phyloP scores from a whole-genome alignment of 2,329 filamentous ascomycete species.

The Epichloe sylvatica region DNA sequence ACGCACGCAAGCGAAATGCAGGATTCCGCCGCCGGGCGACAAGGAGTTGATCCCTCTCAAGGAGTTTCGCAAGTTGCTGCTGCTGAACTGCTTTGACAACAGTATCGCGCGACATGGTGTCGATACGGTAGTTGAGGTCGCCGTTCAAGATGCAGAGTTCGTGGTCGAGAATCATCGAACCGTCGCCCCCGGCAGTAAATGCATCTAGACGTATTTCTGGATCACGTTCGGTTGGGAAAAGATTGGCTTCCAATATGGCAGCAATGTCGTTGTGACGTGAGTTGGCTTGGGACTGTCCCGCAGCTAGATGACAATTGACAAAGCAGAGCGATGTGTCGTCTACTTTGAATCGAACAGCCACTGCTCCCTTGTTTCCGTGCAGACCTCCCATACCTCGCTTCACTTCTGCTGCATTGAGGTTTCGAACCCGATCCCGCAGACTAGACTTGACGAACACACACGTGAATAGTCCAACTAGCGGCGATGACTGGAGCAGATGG shows the following conservation, averaged over 20 bases:
- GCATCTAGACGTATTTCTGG: constrained; percentile 55
- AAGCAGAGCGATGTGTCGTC: constrained; percentile 94
- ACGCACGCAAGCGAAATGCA: constrained; percentile 73
- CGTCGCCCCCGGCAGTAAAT: constrained; percentile 85
- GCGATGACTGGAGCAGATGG: constrained; percentile 69
- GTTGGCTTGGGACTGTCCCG: constrained; percentile 79
- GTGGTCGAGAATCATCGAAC: constrained; percentile 87
- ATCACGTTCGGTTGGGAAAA: constrained; percentile 61
- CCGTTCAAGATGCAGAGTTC: constrained; percentile 96
- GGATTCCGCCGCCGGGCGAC: constrained; percentile 82
- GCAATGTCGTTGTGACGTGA: constrained; percentile 87
- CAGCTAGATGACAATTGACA: constrained; percentile 92
- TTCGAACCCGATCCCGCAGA: constrained; percentile 60
- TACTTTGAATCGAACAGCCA: constrained; percentile 80
- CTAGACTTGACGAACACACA: constrained; percentile 86
- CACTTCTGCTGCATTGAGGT: constrained; percentile 67
- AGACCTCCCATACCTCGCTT: constrained; percentile 93
- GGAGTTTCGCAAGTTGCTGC: constrained; percentile 68
- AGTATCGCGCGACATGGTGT: constrained; percentile 87
- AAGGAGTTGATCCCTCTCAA: constrained; percentile 86
- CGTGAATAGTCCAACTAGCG: constrained; percentile 86
- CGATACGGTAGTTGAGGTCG: constrained; percentile 95
- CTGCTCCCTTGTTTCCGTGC: constrained; percentile 92
- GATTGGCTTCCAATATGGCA: constrained; percentile 66
- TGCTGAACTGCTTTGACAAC: constrained; percentile 75